Conservation (phyloP, 2,329 filamentous ascomycete species). For the Macrophomina phaseolina region DNA sequence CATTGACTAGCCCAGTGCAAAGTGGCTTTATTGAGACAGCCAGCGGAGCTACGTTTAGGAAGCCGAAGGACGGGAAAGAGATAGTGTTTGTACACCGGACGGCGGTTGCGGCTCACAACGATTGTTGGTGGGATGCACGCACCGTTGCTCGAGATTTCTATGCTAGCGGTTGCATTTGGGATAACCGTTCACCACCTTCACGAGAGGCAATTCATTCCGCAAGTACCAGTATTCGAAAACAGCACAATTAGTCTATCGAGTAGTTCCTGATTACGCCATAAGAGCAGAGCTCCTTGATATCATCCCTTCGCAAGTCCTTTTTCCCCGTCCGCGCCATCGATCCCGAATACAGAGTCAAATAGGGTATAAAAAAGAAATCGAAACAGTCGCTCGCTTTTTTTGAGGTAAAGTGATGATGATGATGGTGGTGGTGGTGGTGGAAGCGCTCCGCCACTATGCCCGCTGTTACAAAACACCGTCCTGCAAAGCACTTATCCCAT, state of each 20-base stretch:
- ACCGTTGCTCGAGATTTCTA: too few relatives aligned
- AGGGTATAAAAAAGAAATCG: constrained; percentile 12
- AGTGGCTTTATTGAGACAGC: too few relatives aligned
- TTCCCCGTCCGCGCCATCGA: constrained; percentile 4
- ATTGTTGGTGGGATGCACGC: too few relatives aligned
- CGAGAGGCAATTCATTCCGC: not conserved
- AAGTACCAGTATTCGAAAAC: not conserved
- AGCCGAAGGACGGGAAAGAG: too few relatives aligned
- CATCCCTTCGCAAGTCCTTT: not conserved
- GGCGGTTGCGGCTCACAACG: too few relatives aligned
- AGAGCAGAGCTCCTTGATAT: not conserved
- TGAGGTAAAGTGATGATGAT: not conserved
- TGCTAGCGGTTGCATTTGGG: too few relatives aligned
- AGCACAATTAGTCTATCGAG: constrained; percentile 11
- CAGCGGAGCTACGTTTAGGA: too few relatives aligned
- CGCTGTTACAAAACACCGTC: not conserved
- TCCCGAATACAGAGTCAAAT: not conserved
- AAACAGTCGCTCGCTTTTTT: not conserved
- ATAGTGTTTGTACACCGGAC: too few relatives aligned
- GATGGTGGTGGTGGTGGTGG: not conserved
- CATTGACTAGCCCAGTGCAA: too few relatives aligned
- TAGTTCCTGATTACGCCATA: not conserved
- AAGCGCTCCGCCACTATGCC: not conserved
- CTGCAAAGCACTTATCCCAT: not conserved
- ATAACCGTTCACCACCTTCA: too few relatives aligned